Conservation (phyloP, 768 basidiomycete genomes). For the Phylloporus sp. region DNA sequence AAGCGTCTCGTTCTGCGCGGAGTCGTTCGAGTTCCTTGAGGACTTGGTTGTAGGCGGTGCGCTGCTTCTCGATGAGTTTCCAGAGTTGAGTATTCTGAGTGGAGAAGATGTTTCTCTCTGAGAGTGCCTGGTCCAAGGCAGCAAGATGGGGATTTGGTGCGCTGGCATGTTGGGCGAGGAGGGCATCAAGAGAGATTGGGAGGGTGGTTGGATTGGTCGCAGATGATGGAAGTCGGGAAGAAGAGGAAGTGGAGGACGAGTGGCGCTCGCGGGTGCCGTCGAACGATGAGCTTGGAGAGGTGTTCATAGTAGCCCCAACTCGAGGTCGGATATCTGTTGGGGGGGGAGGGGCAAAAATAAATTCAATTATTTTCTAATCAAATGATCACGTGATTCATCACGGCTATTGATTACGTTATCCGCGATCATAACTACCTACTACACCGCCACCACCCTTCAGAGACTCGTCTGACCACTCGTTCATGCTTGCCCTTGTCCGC, state of each 20-base stretch:
- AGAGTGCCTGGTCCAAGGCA: constrained; percentile 74
- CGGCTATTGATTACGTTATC: not conserved
- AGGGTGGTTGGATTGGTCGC: constrained; percentile 25
- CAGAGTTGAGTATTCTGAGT: constrained; percentile 88
- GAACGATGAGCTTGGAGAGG: constrained; percentile 9
- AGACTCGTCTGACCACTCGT: not conserved
- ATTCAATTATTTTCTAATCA: constrained; percentile 1
- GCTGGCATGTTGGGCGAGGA: constrained; percentile 52
- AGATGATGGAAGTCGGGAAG: constrained; percentile 21
- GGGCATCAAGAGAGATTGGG: constrained; percentile 47
- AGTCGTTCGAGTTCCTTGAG: constrained; percentile 85
- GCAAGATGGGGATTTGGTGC: constrained; percentile 48
- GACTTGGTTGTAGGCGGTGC: constrained; percentile 73
- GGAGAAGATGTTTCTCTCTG: constrained; percentile 76
- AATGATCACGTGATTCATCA: not conserved
- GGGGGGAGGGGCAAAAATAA: not conserved
- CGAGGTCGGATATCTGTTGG: not conserved
- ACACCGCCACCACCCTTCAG: too few relatives aligned
- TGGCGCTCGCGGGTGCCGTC: constrained; percentile 23
- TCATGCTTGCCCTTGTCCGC: constrained; percentile 13
- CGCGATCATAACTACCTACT: not conserved
- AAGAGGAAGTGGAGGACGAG: constrained; percentile 12
- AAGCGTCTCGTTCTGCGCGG: constrained; percentile 72
- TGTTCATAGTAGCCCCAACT: constrained; percentile 18
- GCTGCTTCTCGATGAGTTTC: constrained; percentile 93